Evolutionary conservation across 352 stramenopile genomes (phyloP), one percentile per base, ranked within the genome.

Genomic region (Globisporangium nodosum): DNA sequence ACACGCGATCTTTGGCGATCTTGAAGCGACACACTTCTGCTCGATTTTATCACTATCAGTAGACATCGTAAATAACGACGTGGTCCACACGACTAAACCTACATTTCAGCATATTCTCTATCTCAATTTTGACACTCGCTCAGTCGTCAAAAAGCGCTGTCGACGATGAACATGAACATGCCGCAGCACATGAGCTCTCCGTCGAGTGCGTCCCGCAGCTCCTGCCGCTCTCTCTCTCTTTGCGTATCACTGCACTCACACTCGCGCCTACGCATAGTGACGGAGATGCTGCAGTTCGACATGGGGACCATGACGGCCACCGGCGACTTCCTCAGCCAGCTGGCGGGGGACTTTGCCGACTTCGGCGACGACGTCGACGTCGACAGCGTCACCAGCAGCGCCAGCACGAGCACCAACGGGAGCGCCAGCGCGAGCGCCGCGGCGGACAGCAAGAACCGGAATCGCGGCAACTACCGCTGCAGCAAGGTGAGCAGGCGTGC

Each of bases 401-500:
- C 37, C 42, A 21, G 45, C 27, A 51, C 12, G 12, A 40, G 13
- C 16, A 37, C n/a, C 24, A 35, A n/a, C 47, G 27, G 11, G 15
- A n/a, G 5, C n/a, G 40, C 61, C 73, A 30, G 64, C 52, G 33
- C 49, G 54, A 24, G 42, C 33, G 13, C 71, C 49, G 21, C 33
- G 21, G 13, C 13, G 49, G 76, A 88, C 43, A 9, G 72, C 40
- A 88, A 89, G 67, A 90, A 90, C 65, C 65, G 82, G 27, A 92
- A 94, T 61, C 85, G 85, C 51, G 85, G 85, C 65, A 94, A 94
- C 66, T 94, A 94, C 54, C 80, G 85, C 33, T 94, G 85, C 68
- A 91, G 80, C 67, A 92, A 92, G 77, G 81, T 87, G 49, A 21
- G 49, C 15, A 13, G 3, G 15, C 42, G 42, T 20, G 1, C 24